Conservation (phyloP, 2,329 filamentous ascomycete species). For the Fusarium avenaceum region DNA sequence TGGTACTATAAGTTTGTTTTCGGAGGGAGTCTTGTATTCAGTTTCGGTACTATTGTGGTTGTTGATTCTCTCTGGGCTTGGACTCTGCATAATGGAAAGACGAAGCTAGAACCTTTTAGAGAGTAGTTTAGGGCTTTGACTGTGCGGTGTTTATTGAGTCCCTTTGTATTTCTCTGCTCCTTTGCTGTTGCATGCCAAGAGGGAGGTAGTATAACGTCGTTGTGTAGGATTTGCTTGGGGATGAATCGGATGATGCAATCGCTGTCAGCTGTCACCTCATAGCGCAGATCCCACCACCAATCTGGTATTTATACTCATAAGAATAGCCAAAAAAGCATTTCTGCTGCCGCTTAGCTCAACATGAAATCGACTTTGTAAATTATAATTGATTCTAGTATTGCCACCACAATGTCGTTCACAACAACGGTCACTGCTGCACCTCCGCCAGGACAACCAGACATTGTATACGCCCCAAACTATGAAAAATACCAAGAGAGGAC, state of each 20-base stretch:
- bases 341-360: background rate
- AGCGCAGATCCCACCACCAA: background rate
- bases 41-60: slow-evolving; percentile 68
- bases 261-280: slow-evolving; percentile 25
- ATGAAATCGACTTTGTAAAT: background rate
- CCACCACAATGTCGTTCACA: background rate
- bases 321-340: background rate
- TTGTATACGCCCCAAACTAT: slow-evolving; percentile 31
- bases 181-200: too few species aligned
- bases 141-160: too few species aligned
- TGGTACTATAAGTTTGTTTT: slow-evolving; percentile 76
- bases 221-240: background rate
- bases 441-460: slow-evolving; percentile 35
- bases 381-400: background rate
- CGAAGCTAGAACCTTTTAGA: slow-evolving; percentile 56
- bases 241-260: slow-evolving; percentile 35
- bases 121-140: slow-evolving; percentile 5
- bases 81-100: slow-evolving; percentile 61
- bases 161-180: too few species aligned
- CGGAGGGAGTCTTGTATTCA: slow-evolving; percentile 76
- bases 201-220: background rate
- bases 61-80: slow-evolving; percentile 67
- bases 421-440: slow-evolving; percentile 15
- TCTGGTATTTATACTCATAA: background rate
- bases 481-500: slow-evolving; percentile 15